These are phyloP conservation scores for Cavenderia fasciculata DNA, from an alignment of 78 protist species.

Conservation along the genomic window DNA sequence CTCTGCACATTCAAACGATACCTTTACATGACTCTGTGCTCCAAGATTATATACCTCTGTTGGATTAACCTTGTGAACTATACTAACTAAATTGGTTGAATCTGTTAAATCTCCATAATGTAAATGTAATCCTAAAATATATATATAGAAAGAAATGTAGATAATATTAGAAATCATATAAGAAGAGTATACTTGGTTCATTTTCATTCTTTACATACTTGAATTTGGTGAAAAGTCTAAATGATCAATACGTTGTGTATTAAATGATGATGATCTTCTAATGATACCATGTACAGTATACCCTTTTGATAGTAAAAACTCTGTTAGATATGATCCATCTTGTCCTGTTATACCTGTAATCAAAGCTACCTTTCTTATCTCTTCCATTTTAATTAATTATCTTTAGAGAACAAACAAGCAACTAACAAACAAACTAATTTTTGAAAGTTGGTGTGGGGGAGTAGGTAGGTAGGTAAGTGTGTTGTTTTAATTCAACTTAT, in stretches of 20 bases:
- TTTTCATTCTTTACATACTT: too few relatives aligned
- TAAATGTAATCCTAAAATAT: conserved; percentile 32
- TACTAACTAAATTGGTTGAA: conserved; percentile 61
- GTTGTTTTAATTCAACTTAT: too few relatives aligned
- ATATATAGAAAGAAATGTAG: neutral
- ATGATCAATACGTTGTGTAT: conserved; percentile 92
- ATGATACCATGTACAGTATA: conserved; percentile 95
- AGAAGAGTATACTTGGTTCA: too few relatives aligned
- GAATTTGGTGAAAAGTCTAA: conserved; percentile 26
- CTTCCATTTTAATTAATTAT: neutral
- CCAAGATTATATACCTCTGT: conserved; percentile 93
- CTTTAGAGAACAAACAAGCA: too few relatives aligned
- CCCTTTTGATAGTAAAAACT: conserved; percentile 92
- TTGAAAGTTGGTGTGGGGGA: too few relatives aligned
- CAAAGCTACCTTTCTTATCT: conserved; percentile 88
- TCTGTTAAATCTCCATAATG: conserved; percentile 97
- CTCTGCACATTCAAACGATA: conserved; percentile 94
- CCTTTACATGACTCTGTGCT: conserved; percentile 90
- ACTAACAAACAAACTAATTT: too few relatives aligned
- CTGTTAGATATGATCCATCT: conserved; percentile 96
- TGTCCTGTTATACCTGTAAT: conserved; percentile 97
- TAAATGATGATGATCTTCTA: conserved; percentile 91
- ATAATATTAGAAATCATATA: too few relatives aligned
- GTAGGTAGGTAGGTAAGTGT: too few relatives aligned
- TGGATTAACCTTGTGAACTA: conserved; percentile 84